These are phyloP conservation scores for Amanita subjunquillea DNA, from an alignment of 768 basidiomycete genomes.

Conservation along the genomic window DNA sequence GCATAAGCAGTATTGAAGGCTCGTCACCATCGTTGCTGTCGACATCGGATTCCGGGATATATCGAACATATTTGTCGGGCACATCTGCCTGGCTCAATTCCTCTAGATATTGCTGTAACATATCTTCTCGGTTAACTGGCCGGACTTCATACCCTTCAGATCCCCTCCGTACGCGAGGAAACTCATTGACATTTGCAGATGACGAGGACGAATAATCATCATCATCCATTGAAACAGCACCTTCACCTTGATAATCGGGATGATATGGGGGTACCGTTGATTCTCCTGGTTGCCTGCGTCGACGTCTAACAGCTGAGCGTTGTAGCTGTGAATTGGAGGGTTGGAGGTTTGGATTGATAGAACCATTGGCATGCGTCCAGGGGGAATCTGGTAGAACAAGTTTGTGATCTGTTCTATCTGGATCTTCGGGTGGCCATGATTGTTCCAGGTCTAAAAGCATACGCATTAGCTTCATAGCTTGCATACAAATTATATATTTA, in stretches of 20 bases:
- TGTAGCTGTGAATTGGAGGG: slow-evolving; percentile 45
- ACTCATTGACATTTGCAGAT: slow-evolving; percentile 16
- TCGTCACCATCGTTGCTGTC: slow-evolving; percentile 26
- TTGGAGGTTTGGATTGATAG: slow-evolving; percentile 64
- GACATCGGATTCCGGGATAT: slow-evolving; percentile 47
- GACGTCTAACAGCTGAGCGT: slow-evolving; percentile 12
- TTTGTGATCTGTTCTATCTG: slow-evolving; percentile 24
- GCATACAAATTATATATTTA: not conserved
- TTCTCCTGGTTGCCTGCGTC: slow-evolving; percentile 18
- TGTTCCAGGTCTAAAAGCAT: slow-evolving; percentile 15
- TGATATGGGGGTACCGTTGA: slow-evolving; percentile 67
- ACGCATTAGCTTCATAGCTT: not conserved
- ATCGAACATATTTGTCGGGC: slow-evolving; percentile 54
- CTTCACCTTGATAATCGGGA: slow-evolving; percentile 47
- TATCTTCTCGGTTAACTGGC: slow-evolving; percentile 48
- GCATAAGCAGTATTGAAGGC: not conserved
- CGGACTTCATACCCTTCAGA: slow-evolving; percentile 80
- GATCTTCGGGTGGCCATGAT: slow-evolving; percentile 73
- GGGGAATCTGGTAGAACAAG: slow-evolving; percentile 53
- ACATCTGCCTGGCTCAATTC: slow-evolving; percentile 34
- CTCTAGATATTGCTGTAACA: slow-evolving; percentile 48
- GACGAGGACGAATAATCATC: slow-evolving; percentile 19
- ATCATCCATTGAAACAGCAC: slow-evolving; percentile 17
- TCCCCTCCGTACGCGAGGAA: slow-evolving; percentile 44
- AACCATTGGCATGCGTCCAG: slow-evolving; percentile 78